Percentiles rank a stretch among this genome's conserved stretches.
Evolutionary conservation across 306 rosid species (phyloP).

Genomic region (Citrullus amarus): DNA sequence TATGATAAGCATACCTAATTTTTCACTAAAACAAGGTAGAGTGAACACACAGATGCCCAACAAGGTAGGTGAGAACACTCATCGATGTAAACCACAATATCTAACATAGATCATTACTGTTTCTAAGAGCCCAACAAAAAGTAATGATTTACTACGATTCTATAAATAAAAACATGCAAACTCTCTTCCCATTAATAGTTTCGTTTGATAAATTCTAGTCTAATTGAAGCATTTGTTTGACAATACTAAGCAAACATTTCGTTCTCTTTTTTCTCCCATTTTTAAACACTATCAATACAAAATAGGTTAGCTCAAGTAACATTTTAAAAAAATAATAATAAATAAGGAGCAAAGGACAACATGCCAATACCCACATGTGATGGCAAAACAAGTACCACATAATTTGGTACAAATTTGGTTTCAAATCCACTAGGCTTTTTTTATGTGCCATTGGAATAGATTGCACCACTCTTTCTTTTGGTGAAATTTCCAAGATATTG

Average conservation of each 20-base stretch:
- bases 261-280: neutral
- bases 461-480: neutral
- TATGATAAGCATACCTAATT: neutral
- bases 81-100: neutral
- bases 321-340: neutral
- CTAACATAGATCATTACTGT: neutral
- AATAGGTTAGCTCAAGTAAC: neutral
- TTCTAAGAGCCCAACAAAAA: neutral
- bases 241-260: neutral
- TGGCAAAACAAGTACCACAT: neutral
- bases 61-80: neutral
- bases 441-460: conserved; percentile 1
- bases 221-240: neutral
- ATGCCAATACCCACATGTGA: neutral
- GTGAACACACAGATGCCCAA: too few species aligned
- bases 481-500: neutral
- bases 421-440: neutral
- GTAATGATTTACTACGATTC: neutral
- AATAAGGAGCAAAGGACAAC: neutral
- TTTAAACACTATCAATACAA: neutral
- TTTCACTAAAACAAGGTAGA: neutral
- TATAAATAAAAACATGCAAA: too few species aligned
- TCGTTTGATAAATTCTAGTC: neutral
- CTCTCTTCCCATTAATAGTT: neutral
- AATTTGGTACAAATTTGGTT: neutral